Evolutionary conservation across 2,329 filamentous ascomycete genomes (phyloP).

Genomic region (Onygenales sp.): DNA sequence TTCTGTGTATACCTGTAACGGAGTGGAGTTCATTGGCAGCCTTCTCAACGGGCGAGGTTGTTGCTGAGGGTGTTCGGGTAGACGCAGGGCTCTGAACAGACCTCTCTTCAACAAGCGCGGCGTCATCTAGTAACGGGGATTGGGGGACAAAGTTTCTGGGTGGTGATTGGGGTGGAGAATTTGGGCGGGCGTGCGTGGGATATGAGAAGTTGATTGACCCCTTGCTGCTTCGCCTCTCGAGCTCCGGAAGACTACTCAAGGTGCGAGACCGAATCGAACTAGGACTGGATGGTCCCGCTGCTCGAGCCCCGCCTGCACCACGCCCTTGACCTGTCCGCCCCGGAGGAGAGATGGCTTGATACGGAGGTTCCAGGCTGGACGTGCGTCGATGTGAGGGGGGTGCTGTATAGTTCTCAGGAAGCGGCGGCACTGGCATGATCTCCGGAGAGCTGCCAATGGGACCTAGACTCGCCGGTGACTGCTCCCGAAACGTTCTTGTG

Average conservation of each 20-base stretch:
- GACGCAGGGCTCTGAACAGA: background rate
- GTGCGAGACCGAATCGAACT: conserved; percentile 13
- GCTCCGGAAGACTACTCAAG: conserved; percentile 23
- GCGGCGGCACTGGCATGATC: conserved; percentile 58
- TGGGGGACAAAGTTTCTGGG: background rate
- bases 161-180: conserved; percentile 27
- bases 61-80: background rate
- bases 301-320: conserved; percentile 15
- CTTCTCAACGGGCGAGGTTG: background rate
- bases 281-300: conserved; percentile 2
- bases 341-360: conserved; percentile 38
- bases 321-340: conserved; percentile 23
- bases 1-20: background rate
- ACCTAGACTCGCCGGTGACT: conserved; percentile 47
- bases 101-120: background rate
- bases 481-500: conserved; percentile 75
- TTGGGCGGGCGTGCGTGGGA: conserved; percentile 31
- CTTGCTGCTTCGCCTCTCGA: conserved; percentile 31
- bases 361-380: conserved; percentile 42
- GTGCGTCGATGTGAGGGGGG: conserved; percentile 32
- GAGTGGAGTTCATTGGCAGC: background rate
- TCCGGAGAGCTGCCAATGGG: conserved; percentile 43
- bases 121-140: background rate
- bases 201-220: conserved; percentile 42
- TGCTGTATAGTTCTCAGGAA: conserved; percentile 47